Conservation (phyloP, 2,329 filamentous ascomycete species). For the Paracamarosporium sp. region DNA sequence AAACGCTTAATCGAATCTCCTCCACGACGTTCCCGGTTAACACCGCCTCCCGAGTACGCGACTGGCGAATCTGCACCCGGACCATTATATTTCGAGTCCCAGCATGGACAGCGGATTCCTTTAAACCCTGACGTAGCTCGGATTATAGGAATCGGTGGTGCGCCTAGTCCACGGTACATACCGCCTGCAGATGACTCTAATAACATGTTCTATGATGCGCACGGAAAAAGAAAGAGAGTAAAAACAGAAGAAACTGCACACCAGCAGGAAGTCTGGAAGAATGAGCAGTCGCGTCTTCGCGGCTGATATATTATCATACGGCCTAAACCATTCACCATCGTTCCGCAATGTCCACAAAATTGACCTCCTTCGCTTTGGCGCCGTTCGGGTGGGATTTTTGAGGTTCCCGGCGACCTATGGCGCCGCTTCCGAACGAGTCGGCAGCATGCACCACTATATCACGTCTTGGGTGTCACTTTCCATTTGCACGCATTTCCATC, state of each 20-base stretch:
- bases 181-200: background rate
- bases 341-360: background rate
- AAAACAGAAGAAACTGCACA: background rate
- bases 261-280: background rate
- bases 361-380: background rate
- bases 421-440: background rate
- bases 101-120: background rate
- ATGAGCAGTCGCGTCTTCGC: background rate
- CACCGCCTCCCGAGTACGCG: slow-evolving; percentile 1
- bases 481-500: background rate
- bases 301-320: background rate
- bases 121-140: background rate
- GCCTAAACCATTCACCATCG: background rate
- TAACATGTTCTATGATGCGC: background rate
- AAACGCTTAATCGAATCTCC: slow-evolving; percentile 1
- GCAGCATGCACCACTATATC: background rate
- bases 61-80: background rate
- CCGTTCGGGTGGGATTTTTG: too few species aligned
- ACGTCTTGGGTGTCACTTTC: background rate
- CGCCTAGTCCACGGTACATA: background rate
- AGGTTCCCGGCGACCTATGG: background rate
- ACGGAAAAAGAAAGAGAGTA: background rate
- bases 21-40: background rate
- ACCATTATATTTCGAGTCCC: background rate
- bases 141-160: background rate